These are phyloP conservation scores for Penicillium sp. DNA, from an alignment of 2,329 filamentous ascomycete genomes.

Conservation along the genomic window DNA sequence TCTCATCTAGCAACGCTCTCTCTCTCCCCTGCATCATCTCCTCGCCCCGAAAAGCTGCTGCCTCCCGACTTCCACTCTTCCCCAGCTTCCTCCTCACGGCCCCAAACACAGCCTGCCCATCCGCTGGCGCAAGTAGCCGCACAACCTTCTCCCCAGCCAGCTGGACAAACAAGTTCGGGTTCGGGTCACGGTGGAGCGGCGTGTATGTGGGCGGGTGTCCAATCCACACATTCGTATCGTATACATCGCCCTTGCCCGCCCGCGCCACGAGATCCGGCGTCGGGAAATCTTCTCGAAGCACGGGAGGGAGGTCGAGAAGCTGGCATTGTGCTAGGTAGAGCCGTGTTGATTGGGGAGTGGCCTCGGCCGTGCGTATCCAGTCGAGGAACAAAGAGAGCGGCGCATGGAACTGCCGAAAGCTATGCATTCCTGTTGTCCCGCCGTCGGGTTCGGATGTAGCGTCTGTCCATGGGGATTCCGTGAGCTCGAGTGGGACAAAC, in stretches of 20 bases:
- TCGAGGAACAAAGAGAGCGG: constrained; percentile 63
- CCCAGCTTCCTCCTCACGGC: constrained; percentile 44
- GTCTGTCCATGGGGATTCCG: constrained; percentile 17
- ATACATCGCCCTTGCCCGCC: constrained; percentile 77
- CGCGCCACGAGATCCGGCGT: constrained; percentile 61
- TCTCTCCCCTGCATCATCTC: constrained; percentile 91
- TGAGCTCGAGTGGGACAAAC: constrained; percentile 61
- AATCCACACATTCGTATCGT: constrained; percentile 83
- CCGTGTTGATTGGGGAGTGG: constrained; percentile 27
- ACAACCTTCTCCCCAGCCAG: constrained; percentile 70
- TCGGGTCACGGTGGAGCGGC: constrained; percentile 87
- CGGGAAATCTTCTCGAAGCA: constrained; percentile 64
- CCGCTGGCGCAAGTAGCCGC: constrained; percentile 64
- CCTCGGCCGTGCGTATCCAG: constrained; percentile 40
- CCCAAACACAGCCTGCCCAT: constrained; percentile 65
- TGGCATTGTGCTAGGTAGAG: constrained; percentile 86
- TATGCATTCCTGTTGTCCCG: constrained; percentile 12
- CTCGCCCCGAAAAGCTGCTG: constrained; percentile 63
- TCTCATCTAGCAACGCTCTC: constrained; percentile 62
- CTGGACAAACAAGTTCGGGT: constrained; percentile 89
- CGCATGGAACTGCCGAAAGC: constrained; percentile 49
- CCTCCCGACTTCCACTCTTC: constrained; percentile 31
- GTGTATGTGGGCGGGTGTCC: constrained; percentile 84
- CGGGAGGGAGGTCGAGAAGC: constrained; percentile 64
- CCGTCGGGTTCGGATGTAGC: background rate